These are phyloP conservation scores for Camellia japonica DNA, from an alignment of 148 eudicot genomes.

Conservation along the genomic window DNA sequence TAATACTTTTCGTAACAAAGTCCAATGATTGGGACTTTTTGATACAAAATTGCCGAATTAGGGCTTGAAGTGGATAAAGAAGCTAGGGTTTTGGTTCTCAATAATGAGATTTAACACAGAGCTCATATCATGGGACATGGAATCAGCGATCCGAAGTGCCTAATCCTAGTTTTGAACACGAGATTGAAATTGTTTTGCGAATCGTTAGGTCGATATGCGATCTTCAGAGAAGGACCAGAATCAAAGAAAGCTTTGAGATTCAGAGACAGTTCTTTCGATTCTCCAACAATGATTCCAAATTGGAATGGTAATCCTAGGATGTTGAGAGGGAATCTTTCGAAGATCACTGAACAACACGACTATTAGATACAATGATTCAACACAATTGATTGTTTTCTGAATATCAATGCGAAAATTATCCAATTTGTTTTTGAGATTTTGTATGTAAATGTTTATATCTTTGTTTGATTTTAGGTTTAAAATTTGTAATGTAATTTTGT, in stretches of 20 bases:
- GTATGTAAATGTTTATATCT: too few species aligned
- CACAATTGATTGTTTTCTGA: too few species aligned
- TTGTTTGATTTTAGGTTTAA: too few species aligned
- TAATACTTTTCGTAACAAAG: conserved; percentile 3
- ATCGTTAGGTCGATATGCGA: conserved; percentile 80
- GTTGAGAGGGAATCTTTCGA: conserved; percentile 42
- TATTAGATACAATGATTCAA: too few species aligned
- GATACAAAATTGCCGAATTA: conserved; percentile 59
- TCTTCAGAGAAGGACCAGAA: conserved; percentile 64
- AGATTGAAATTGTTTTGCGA: conserved; percentile 57
- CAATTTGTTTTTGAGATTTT: too few species aligned
- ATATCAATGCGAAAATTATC: too few species aligned
- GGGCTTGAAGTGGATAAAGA: conserved; percentile 72
- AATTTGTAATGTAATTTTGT: too few species aligned
- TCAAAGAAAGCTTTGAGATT: conserved; percentile 58
- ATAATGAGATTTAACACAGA: conserved; percentile 59
- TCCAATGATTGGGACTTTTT: conserved; percentile 58
- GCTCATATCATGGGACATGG: conserved; percentile 71
- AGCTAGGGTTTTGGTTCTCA: conserved; percentile 54
- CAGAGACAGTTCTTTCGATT: conserved; percentile 63
- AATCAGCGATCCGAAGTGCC: conserved; percentile 62
- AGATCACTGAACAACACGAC: too few species aligned
- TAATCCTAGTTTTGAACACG: conserved; percentile 64
- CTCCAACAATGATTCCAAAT: conserved; percentile 60
- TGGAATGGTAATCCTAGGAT: conserved; percentile 65